Conservation (phyloP, 179 eudicot genomes). For the Pouteria campechiana region DNA sequence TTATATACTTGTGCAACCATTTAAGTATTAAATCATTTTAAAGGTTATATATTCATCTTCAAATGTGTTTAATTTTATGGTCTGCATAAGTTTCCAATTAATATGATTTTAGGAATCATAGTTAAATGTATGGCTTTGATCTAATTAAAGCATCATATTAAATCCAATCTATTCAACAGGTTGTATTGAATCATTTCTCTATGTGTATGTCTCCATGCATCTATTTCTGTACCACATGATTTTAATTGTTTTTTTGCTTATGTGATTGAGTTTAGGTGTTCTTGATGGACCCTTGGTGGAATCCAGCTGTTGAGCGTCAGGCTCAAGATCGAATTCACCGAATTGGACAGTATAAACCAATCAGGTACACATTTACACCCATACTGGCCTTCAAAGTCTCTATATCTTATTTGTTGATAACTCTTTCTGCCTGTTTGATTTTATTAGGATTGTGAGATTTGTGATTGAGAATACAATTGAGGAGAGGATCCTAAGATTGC, state of each 20-base stretch:
- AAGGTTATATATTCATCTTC: no score
- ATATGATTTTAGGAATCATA: no score
- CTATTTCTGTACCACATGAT: no score
- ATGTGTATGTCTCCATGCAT: no score
- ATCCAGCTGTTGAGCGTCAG: conserved; percentile 89
- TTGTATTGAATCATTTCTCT: no score
- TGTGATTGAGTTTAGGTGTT: conserved; percentile 41
- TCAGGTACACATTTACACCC: conserved; percentile 29
- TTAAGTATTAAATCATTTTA: no score
- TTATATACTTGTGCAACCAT: no score
- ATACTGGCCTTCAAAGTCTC: background rate
- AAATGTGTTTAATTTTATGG: no score
- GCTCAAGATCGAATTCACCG: conserved; percentile 95
- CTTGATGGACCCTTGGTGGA: conserved; percentile 99
- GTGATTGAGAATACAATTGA: conserved; percentile 75
- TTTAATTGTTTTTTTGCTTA: background rate
- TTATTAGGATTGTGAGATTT: conserved; percentile 65
- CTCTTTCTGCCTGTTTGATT: background rate
- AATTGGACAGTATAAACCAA: conserved; percentile 92
- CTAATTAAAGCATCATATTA: no score
- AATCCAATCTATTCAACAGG: no score
- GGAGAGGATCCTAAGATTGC: conserved; percentile 85
- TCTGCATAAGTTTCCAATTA: no score
- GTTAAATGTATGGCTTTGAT: no score
- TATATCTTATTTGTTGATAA: conserved; percentile 1